Evolutionary conservation across 2,329 filamentous ascomycete genomes (phyloP), one percentile per base, ranked within the genome.

Genomic region (Fusarium floridanum): DNA sequence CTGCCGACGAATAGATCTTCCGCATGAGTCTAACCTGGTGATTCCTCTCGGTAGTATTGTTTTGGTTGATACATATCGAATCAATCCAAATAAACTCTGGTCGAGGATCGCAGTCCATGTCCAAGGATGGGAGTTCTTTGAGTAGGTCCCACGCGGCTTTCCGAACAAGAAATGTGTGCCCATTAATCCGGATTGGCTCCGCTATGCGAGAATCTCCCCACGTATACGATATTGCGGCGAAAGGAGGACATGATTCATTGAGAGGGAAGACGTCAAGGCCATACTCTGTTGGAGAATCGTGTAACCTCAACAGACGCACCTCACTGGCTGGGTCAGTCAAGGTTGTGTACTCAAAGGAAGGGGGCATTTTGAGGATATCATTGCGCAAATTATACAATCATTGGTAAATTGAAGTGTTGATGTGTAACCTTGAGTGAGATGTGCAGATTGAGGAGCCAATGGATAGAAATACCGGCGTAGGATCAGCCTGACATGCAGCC

Each of bases 21-120:
- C 50, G 50, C 50, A 55, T 55, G 10, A 55, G 50, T 20, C 17
- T 34, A 17, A 55, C 50, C 12, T 55, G 50, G 7, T 55, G 50
- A 9, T 55, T 55, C 5, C 50, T n/a, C 27, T 55, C 50, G 50
- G 29, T 0, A 20, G 12, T n/a, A 10, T 55, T 32, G 17, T 17
- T 55, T 55, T 55, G 50, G 17, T 55, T 55, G 17, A 55, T 55
- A 10, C 50, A 55, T 55, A 55, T 55, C 17, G 50, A 55, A 55
- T 55, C 50, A 2, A 55, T 55, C 50, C 16, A 55, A 6, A 55
- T 17, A 1, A 29, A 55, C 17, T 55, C 6, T 8, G 27, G 50
- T 55, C 50, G 24, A 3, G 27, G 50, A 14, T 55, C 24, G 17
- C 17, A 34, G 9, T 55, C 50, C 27, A 55, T 34, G 17, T 34